Percentiles rank a stretch among this genome's conserved stretches.
phyloP scores from a whole-genome alignment of 169 alveolate species.

The Plasmodium sp. region DNA sequence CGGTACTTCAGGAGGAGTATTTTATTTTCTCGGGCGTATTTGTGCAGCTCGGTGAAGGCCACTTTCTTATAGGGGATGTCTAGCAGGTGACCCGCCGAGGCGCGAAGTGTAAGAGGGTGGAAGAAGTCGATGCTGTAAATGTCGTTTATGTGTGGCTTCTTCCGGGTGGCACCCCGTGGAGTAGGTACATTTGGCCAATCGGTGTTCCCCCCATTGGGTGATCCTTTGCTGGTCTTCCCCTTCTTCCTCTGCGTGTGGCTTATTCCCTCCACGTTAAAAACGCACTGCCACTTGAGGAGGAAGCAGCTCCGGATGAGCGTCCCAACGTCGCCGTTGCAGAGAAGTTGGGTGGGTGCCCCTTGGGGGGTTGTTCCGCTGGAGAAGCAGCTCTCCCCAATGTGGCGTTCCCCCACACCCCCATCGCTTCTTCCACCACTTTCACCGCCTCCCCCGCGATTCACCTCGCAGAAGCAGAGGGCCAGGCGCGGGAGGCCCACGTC shows the following conservation, averaged over 20 bases:
- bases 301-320: constrained; percentile 64
- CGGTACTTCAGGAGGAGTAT: constrained; percentile 43
- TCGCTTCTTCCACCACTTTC: not conserved
- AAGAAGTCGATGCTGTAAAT: constrained; percentile 53
- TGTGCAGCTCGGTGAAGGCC: constrained; percentile 15
- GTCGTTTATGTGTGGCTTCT: constrained; percentile 9
- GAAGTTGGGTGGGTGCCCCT: not conserved
- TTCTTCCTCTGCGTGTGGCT: not conserved
- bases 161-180: not conserved
- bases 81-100: constrained; percentile 47
- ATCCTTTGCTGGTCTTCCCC: not conserved
- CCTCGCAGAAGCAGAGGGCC: constrained; percentile 52
- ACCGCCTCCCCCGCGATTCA: not conserved
- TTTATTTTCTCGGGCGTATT: constrained; percentile 52
- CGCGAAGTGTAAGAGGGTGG: constrained; percentile 63
- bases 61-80: constrained; percentile 58
- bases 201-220: not conserved
- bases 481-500: constrained; percentile 52
- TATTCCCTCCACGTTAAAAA: constrained; percentile 23
- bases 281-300: constrained; percentile 66
- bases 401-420: not conserved
- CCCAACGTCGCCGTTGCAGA: constrained; percentile 73
- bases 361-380: not conserved
- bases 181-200: not conserved
- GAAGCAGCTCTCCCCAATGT: not conserved